These are phyloP conservation scores for Litchi chinensis DNA, from an alignment of 345 rosid genomes.

Conservation along the genomic window DNA sequence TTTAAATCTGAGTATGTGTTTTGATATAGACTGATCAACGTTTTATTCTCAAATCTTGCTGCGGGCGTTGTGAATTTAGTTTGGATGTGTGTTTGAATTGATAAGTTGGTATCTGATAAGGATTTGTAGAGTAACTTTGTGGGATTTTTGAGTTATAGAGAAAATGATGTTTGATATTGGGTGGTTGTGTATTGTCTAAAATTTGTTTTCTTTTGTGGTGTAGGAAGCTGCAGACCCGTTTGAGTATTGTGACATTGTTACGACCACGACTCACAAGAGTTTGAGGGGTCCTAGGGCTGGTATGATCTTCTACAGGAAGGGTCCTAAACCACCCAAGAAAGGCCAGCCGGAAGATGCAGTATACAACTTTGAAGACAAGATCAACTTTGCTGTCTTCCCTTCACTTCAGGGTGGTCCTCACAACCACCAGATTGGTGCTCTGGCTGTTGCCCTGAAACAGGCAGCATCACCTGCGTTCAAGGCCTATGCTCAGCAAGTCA, in stretches of 20 bases:
- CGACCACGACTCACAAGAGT: conserved; percentile 99
- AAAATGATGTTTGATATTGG: no score
- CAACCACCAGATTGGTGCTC: conserved; percentile 99
- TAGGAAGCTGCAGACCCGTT: conserved; percentile 98
- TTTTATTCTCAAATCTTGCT: no score
- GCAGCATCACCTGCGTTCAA: conserved; percentile 78
- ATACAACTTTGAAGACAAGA: conserved; percentile 95
- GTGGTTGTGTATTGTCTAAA: background rate
- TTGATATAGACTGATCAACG: background rate
- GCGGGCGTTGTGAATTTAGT: background rate
- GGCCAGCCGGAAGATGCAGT: conserved; percentile 94
- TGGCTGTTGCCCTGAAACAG: conserved; percentile 99
- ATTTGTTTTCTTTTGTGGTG: conserved; percentile 1
- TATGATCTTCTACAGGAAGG: conserved; percentile 98
- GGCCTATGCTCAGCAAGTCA: conserved; percentile 97
- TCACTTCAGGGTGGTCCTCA: conserved; percentile 99
- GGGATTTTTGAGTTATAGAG: background rate
- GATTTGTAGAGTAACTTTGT: background rate
- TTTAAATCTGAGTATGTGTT: background rate
- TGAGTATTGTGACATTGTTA: conserved; percentile 93
- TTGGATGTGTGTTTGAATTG: background rate
- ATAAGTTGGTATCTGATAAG: background rate
- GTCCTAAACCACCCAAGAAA: conserved; percentile 96
- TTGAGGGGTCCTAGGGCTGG: conserved; percentile 99
- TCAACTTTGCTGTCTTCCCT: conserved; percentile 97